phyloP scores from a whole-genome alignment of 2,329 filamentous ascomycete species.

The Aschersonia sp. region DNA sequence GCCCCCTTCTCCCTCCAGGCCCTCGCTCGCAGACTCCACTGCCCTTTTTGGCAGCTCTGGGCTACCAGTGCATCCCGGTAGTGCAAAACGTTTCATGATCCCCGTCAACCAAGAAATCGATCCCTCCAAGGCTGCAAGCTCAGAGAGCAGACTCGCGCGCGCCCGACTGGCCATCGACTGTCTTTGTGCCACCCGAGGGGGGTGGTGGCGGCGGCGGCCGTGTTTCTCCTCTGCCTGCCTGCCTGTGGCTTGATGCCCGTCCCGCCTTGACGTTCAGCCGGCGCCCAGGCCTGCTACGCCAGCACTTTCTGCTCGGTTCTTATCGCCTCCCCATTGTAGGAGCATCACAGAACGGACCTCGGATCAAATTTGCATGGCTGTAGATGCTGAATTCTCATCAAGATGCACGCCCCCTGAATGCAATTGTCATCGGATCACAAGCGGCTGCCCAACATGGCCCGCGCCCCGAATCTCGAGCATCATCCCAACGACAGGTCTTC shows the following conservation, averaged over 20 bases:
- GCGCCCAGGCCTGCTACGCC: background rate
- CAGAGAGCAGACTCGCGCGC: background rate
- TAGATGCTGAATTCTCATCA: constrained; percentile 1
- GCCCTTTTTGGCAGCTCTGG: background rate
- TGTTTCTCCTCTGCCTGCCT: too few relatives aligned
- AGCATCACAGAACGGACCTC: background rate
- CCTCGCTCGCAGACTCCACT: too few relatives aligned
- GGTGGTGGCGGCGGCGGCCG: too few relatives aligned
- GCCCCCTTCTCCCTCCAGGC: background rate
- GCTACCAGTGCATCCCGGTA: background rate
- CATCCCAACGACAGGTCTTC: background rate
- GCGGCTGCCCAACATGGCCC: constrained; percentile 5
- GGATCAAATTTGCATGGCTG: background rate
- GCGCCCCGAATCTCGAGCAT: constrained; percentile 2
- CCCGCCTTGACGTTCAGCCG: background rate
- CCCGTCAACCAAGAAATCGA: background rate
- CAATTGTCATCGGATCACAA: constrained; percentile 4
- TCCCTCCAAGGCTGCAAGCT: background rate
- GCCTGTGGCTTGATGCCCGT: background rate
- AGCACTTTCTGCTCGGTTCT: constrained; percentile 4
- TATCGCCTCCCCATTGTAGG: background rate
- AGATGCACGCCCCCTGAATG: constrained; percentile 11
- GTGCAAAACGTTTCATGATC: background rate
- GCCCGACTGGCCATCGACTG: background rate
- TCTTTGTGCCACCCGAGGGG: background rate